A percentile compares a stretch with the other conserved stretches of the same genome.
phyloP scores from a whole-genome alignment of 257 asterid genomes.

The Solanum ahanhuiri region DNA sequence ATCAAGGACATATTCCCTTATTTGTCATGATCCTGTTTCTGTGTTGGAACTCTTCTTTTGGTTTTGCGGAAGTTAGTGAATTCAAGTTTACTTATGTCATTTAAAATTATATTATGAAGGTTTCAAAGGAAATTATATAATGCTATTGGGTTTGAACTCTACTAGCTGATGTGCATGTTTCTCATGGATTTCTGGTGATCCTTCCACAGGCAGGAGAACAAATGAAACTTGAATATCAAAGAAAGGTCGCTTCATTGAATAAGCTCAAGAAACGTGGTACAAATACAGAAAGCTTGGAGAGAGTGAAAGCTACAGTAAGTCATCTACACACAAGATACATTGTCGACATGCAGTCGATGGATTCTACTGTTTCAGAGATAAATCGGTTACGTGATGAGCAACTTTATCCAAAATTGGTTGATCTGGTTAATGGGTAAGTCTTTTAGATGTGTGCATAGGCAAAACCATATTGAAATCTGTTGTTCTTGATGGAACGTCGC shows the following conservation, averaged over 20 bases:
- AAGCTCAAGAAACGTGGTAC: slow-evolving; percentile 77
- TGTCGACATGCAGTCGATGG: slow-evolving; percentile 99
- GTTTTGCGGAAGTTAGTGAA: background rate
- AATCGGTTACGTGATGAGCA: slow-evolving; percentile 81
- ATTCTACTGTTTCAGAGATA: slow-evolving; percentile 90
- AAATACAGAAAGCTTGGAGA: slow-evolving; percentile 65
- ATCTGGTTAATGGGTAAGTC: slow-evolving; percentile 86
- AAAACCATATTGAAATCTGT: background rate
- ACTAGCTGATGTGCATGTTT: background rate
- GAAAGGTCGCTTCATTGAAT: slow-evolving; percentile 64
- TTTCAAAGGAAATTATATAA: background rate
- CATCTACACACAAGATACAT: slow-evolving; percentile 96
- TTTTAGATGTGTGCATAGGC: background rate
- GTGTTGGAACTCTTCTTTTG: background rate
- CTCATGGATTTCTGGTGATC: slow-evolving; percentile 5
- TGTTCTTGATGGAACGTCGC: background rate
- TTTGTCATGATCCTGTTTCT: background rate
- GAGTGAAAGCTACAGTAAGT: slow-evolving; percentile 94
- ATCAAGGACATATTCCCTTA: background rate
- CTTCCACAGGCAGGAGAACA: slow-evolving; percentile 75
- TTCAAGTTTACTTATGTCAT: background rate
- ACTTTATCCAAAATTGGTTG: slow-evolving; percentile 77
- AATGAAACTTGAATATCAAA: slow-evolving; percentile 88
- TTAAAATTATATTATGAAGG: background rate
- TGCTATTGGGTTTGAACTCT: background rate